Evolutionary conservation across 2,329 filamentous ascomycete genomes (phyloP), one percentile per base, ranked within the genome.

Genomic region (Ophiostoma pallidulum): DNA sequence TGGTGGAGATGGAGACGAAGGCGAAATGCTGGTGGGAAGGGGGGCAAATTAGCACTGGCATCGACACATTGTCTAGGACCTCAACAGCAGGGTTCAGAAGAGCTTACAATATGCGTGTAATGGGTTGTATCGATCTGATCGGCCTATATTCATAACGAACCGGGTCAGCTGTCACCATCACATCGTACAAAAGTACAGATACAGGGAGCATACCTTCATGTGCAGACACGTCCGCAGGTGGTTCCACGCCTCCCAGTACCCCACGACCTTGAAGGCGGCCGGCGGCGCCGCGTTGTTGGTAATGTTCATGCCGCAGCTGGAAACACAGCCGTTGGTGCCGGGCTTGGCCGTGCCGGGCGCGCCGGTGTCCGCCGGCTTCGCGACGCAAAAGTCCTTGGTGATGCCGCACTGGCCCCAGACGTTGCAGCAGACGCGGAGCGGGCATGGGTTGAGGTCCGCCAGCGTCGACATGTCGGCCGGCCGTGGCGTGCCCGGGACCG

Each of bases 331-430:
- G 29, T 47, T 41, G 8, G 16, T 16, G n/a, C 38, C 36, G 5
- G 38, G 20, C 14, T 26, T n/a, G 19, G 45, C 38, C 5, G 45
- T 41, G 16, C 44, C 44, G 9, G 48, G 40, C 4, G 33, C 36
- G 9, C 36, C 36, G 16, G 33, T 28, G 32, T 38, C 41, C 6
- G 29, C 28, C n/a, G 28, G 26, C 4, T 37, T 45, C 14, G 36
- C 47, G 14, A 54, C 59, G 57, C 71, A 75, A 53, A 71, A 72
- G 16, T 69, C 68, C 2, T 53, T 51, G 0, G 66, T 68, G 1
- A 62, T 62, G 6, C 71, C 71, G 24, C 72, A 75, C 40, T 68
- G 62, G 1, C 71, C 72, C 60, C 67, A 69, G 33, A 61, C 56
- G 48, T 66, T 55, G 52, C 61, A 60, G 52, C 58, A 62, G 12